Base-by-base conservation (phyloP, 257 asterid genomes). In the Thymus mandschuricus region DNA sequence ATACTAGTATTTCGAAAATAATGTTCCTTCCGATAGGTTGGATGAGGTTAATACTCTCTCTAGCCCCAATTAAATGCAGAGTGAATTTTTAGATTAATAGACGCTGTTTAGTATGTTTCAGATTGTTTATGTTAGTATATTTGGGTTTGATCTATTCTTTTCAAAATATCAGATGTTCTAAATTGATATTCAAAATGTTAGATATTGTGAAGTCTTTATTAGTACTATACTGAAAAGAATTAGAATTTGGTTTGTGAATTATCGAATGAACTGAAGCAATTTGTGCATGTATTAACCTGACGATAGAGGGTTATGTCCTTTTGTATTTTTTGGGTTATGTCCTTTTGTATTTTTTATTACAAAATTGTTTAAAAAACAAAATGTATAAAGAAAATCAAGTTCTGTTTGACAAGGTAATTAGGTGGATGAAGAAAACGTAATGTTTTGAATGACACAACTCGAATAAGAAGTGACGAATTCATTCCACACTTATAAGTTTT, bases 1-100 rank as follows among this genome's bases (percentile, higher is more conserved):
- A 45, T 52, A 65, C 68, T 34, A 34, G 38, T 34, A 46, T 64
- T 31, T 66, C 11, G 2, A 10, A 59, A 67, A 80, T 76, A 75
- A 75, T 73, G 50, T 56, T 21, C 21, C 66, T 31, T 27, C 31
- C 13, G 58, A 10, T 72, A 10, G 64, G 29, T 35, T 40, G 64
- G 48, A 33, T n/a, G 2, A 7, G 60, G 60, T 31, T 40, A 43
- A 45, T 70, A 31, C 10, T 34, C 27, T 30, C 3, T 30, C 3
- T 6, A 49, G 66, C 41, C 62, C 21, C 0, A 30, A 49, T 51
- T 13, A 33, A 58, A 13, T 31, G 28, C 43, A 7, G 10, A 31
- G 63, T 11, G 41, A 4, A 51, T 51, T 15, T 6, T 51, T 50
- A 50, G 56, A 8, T n/a, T 4, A 13, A 4, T 5, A 41, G 46